Base-by-base conservation (phyloP, 768 basidiomycete species). In the Phanerochaete sordida region DNA sequence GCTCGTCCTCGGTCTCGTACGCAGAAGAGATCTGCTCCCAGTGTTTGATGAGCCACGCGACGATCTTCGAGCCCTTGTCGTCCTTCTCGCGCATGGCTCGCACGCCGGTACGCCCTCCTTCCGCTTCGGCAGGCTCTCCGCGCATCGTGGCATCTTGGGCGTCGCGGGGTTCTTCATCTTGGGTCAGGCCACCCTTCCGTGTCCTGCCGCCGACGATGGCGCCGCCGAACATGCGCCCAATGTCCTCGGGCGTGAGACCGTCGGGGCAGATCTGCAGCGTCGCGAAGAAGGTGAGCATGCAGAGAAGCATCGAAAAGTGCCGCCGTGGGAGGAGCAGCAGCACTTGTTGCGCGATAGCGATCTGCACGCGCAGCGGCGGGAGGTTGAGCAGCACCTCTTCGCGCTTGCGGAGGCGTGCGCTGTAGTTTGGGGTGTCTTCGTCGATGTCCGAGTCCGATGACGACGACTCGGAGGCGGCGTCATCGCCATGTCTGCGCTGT, bases 241-340 rank as follows among this genome's bases (percentile, higher is more conserved):
- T 73, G 46, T 77, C 75, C 53, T 80, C 75, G 35, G 77, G 68
- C 6, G 76, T 69, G n/a, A 84, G 65, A 1, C 77, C 75, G 60
- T 84, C 79, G 1, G 81, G 77, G 56, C 76, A 80, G 7, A 81
- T 71, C 2, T 79, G 82, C 0, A 83, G 67, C 62, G 84, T 82
- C 0, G 79, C 78, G 65, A 83, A 80, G 67, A 83, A 81, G 5
- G 73, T 73, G 56, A 76, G 71, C 33, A 83, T 73, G 64, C 82
- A 81, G 43, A 72, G 65, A 50, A 83, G 72, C 3, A 82, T 69
- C 33, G 74, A 74, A 60, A 80, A 72, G 55, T 74, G 69, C 13
- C 71, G 63, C 1, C 71, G 70, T 1, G 81, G 79, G 5, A 84
- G 74, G 47, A 85, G 75, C 7, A 79, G 79, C n/a, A 85, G 75